These are phyloP conservation scores for Vaccinium darrowii DNA, from an alignment of 148 eudicot species.

Conservation along the genomic window DNA sequence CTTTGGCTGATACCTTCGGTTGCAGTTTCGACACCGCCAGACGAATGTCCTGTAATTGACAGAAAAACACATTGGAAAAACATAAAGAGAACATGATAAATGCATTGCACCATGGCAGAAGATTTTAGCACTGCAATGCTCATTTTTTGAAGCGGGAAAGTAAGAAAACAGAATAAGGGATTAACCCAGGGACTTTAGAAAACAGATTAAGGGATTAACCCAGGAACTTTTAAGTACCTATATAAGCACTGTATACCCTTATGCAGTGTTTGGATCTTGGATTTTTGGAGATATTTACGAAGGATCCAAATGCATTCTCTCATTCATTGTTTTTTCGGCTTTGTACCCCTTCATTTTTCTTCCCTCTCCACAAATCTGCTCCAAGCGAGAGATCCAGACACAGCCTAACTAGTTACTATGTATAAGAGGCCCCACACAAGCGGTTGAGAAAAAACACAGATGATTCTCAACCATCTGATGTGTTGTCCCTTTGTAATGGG, in stretches of 20 bases:
- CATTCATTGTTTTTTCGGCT: too few relatives aligned
- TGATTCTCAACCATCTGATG: background rate
- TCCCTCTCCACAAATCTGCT: background rate
- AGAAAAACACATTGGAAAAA: background rate
- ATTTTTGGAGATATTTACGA: background rate
- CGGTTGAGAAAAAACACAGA: background rate
- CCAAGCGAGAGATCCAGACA: background rate
- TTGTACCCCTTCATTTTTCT: background rate
- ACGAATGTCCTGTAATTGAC: conserved; percentile 70
- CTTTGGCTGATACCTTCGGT: conserved; percentile 80
- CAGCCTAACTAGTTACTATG: background rate
- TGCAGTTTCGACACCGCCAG: conserved; percentile 82
- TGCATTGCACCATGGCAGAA: background rate
- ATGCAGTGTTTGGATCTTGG: background rate
- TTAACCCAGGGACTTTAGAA: background rate
- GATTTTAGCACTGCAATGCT: background rate
- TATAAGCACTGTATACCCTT: background rate
- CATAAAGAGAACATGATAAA: background rate
- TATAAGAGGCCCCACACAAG: background rate
- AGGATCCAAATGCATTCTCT: too few relatives aligned
- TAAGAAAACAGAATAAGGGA: background rate
- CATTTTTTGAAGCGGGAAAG: background rate
- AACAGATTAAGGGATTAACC: background rate
- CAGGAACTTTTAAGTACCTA: background rate
- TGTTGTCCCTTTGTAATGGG: background rate